Evolutionary conservation across 306 rosid genomes (phyloP).

Genomic region (Vigna angularis): DNA sequence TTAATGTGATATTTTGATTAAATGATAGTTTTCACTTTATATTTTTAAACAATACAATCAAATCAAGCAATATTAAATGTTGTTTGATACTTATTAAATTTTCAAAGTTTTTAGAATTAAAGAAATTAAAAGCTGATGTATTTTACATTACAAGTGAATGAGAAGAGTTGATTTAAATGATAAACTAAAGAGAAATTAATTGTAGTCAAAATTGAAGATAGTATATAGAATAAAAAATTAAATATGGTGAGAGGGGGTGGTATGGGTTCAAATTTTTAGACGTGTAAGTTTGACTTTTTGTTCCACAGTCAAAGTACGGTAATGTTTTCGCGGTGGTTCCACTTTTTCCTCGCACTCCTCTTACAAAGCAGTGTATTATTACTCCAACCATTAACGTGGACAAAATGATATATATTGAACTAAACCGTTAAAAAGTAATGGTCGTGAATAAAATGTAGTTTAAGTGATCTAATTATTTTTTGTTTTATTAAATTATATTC

Average conservation of each 20-base stretch:
- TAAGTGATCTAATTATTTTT: no score
- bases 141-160: not conserved
- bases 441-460: no score
- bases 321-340: constrained; percentile 34
- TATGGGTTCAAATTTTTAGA: no score
- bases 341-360: not conserved
- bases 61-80: not conserved
- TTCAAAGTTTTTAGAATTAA: not conserved
- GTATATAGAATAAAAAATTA: not conserved
- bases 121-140: not conserved
- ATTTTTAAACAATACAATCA: no score
- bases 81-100: not conserved
- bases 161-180: not conserved
- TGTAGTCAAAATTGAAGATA: not conserved
- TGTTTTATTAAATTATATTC: no score
- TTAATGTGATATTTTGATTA: no score
- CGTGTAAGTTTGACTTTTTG: not conserved
- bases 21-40: no score
- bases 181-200: not conserved
- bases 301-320: constrained; percentile 1
- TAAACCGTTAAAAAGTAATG: no score
- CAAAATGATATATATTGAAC: no score
- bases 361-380: no score
- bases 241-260: no score
- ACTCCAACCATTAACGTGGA: no score